Conservation (phyloP, 495 filamentous ascomycete species). For the Collariella sp. region DNA sequence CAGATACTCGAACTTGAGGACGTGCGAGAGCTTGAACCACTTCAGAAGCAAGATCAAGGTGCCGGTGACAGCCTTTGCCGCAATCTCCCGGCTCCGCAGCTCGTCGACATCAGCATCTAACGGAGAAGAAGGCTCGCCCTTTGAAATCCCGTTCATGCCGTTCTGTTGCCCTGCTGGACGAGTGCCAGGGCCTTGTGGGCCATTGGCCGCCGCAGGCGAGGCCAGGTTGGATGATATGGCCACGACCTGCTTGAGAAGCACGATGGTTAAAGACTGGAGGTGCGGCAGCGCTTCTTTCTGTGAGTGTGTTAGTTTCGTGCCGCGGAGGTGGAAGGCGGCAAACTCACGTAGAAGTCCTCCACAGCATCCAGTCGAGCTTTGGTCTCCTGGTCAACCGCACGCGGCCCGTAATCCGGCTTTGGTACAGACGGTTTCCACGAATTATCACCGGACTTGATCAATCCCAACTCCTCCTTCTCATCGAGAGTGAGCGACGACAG, state of each 20-base stretch:
- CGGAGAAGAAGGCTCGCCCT: conserved; percentile 33
- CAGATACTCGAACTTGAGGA: conserved; percentile 92
- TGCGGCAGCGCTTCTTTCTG: conserved; percentile 70
- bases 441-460: conserved; percentile 24
- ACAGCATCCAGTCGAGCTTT: conserved; percentile 64
- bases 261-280: conserved; percentile 89
- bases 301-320: background rate
- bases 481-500: conserved; percentile 42
- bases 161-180: conserved; percentile 29
- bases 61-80: conserved; percentile 80
- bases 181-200: conserved; percentile 24
- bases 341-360: conserved; percentile 76
- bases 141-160: conserved; percentile 24
- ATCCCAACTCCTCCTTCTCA: conserved; percentile 35
- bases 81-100: conserved; percentile 72
- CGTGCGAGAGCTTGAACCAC: conserved; percentile 93
- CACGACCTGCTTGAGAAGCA: conserved; percentile 78
- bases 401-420: conserved; percentile 46
- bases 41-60: conserved; percentile 79
- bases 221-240: conserved; percentile 63
- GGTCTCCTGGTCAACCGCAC: conserved; percentile 38
- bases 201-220: conserved; percentile 21
- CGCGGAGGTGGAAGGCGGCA: conserved; percentile 14
- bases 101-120: conserved; percentile 68
- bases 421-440: conserved; percentile 22